These are phyloP conservation scores for Aaosphaeria arxii DNA, from an alignment of 2,329 filamentous ascomycete genomes.

Conservation along the genomic window DNA sequence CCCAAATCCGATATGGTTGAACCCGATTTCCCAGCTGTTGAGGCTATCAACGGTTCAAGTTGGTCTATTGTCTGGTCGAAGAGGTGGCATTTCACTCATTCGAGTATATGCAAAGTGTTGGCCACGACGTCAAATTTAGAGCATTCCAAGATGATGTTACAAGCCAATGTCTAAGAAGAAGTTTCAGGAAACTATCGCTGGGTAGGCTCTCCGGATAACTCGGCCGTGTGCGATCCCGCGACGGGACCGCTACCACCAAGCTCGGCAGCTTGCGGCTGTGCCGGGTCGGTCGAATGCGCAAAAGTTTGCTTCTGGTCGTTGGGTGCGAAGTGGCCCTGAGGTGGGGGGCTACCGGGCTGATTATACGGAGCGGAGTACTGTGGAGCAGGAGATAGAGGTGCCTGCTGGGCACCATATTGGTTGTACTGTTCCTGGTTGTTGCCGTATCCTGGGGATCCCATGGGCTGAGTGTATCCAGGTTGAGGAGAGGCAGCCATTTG, in stretches of 20 bases:
- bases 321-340: slow-evolving; percentile 2
- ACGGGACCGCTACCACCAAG: slow-evolving; percentile 1
- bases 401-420: slow-evolving; percentile 4
- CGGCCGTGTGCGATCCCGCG: neutral
- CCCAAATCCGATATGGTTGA: no score
- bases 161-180: no score
- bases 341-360: slow-evolving; percentile 7
- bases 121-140: no score
- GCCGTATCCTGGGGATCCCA: neutral
- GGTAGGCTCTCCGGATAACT: neutral
- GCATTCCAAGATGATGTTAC: no score
- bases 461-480: neutral
- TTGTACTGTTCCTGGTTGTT: slow-evolving; percentile 4
- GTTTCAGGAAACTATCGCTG: neutral
- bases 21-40: no score
- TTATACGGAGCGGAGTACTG: slow-evolving; percentile 13
- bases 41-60: no score
- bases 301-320: slow-evolving; percentile 3
- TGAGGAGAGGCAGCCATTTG: neutral
- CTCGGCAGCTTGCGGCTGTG: neutral
- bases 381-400: slow-evolving; percentile 9
- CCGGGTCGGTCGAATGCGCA: neutral
- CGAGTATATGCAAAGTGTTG: no score
- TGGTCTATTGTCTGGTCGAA: no score
- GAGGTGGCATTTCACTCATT: no score